These are phyloP conservation scores for Eucalyptus urophylla DNA, from an alignment of 345 rosid genomes.

Conservation along the genomic window DNA sequence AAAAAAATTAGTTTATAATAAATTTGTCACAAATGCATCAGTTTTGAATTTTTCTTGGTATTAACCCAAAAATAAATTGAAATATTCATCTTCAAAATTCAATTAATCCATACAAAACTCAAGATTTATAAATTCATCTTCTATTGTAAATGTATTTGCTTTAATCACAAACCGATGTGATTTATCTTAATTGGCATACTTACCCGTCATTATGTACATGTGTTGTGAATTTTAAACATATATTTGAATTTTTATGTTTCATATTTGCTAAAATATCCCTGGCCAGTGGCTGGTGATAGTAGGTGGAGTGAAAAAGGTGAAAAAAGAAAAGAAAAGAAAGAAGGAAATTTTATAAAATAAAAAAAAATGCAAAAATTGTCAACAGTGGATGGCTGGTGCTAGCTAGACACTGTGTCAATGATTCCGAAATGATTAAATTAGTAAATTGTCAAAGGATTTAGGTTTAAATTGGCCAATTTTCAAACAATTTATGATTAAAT, in stretches of 20 bases:
- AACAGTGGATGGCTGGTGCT: background rate
- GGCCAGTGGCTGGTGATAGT: rapidly evolving
- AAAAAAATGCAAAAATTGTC: background rate
- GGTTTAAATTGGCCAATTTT: background rate
- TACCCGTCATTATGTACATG: background rate
- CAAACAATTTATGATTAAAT: too few species aligned
- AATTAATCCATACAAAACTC: background rate
- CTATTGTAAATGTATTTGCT: background rate
- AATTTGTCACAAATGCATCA: too few species aligned
- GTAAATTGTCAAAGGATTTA: too few species aligned
- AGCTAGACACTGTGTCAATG: too few species aligned
- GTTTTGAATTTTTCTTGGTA: too few species aligned
- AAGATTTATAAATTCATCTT: background rate
- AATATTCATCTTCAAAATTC: background rate
- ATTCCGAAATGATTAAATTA: background rate
- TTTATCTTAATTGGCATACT: background rate
- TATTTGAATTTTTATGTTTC: background rate
- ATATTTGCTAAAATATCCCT: background rate
- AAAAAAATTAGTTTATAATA: too few species aligned
- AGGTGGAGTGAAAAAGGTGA: background rate
- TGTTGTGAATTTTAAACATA: background rate
- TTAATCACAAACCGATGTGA: background rate
- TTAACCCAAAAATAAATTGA: background rate
- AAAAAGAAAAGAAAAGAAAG: background rate
- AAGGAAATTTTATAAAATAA: too few species aligned